Evolutionary conservation across 2,329 filamentous ascomycete genomes (phyloP).

Genomic region (Fusarium secorum): DNA sequence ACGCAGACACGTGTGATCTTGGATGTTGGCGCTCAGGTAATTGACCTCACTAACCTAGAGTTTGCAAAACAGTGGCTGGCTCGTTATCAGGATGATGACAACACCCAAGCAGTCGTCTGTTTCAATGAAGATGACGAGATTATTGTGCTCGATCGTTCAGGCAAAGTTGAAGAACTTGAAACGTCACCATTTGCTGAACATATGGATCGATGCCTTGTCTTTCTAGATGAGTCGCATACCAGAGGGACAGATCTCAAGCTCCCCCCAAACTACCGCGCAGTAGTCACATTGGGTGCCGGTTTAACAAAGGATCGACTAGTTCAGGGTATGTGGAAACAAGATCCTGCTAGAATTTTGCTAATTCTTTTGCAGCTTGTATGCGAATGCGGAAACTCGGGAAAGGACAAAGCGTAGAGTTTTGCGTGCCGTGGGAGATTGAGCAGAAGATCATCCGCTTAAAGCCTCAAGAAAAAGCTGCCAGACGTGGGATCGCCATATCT

Average conservation of each 20-base stretch:
- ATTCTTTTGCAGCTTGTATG: conserved; percentile 64
- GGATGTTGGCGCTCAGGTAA: conserved; percentile 75
- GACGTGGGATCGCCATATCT: conserved; percentile 51
- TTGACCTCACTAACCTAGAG: conserved; percentile 66
- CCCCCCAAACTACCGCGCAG: conserved; percentile 65
- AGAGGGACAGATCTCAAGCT: conserved; percentile 73
- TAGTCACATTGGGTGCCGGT: conserved; percentile 70
- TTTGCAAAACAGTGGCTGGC: conserved; percentile 64
- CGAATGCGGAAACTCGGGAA: conserved; percentile 72
- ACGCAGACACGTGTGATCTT: conserved; percentile 62
- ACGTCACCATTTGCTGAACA: conserved; percentile 66
- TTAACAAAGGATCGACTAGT: conserved; percentile 75
- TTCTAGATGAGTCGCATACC: conserved; percentile 75
- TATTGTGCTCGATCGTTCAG: conserved; percentile 59
- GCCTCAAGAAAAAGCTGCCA: background rate
- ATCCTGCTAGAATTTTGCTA: no score
- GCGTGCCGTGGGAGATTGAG: conserved; percentile 65
- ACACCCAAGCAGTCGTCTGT: conserved; percentile 58
- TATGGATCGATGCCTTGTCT: conserved; percentile 68
- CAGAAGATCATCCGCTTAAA: conserved; percentile 53
- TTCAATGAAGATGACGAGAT: conserved; percentile 65
- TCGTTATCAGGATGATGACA: background rate
- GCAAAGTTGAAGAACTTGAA: conserved; percentile 57
- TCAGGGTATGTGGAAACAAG: conserved; percentile 49
- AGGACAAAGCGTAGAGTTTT: conserved; percentile 71